Evolutionary conservation across 148 eudicot genomes (phyloP).

Genomic region (Chenopodium album): DNA sequence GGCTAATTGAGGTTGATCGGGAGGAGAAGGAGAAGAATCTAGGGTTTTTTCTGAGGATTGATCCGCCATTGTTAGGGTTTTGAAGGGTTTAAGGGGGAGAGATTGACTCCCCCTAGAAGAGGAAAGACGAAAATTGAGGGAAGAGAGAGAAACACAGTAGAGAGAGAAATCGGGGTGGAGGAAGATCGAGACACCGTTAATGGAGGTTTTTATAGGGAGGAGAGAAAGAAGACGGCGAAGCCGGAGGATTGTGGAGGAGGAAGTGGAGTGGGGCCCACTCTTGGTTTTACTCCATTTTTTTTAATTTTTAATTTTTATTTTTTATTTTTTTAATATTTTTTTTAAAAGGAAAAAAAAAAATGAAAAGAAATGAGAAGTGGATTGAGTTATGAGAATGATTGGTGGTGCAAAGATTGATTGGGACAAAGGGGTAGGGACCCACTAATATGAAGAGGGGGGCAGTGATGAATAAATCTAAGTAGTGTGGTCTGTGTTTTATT

Average conservation of each 20-base stretch:
- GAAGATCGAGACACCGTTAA: not conserved
- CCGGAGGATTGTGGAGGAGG: not conserved
- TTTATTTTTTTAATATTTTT: too few species aligned
- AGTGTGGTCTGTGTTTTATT: too few species aligned
- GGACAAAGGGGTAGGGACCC: not conserved
- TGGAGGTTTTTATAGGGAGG: slow-evolving; percentile 7
- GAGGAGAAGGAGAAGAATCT: slow-evolving; percentile 26
- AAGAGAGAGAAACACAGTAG: not conserved
- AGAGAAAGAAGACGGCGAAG: too few species aligned
- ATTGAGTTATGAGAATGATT: not conserved
- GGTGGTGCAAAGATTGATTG: not conserved
- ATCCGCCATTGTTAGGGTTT: slow-evolving; percentile 33
- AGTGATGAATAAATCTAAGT: too few species aligned
- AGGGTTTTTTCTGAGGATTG: slow-evolving; percentile 38
- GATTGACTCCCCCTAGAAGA: slow-evolving; percentile 7
- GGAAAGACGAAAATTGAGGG: not conserved
- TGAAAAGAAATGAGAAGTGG: not conserved
- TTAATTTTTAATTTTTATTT: not conserved
- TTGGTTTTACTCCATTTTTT: not conserved
- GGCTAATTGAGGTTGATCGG: slow-evolving; percentile 36
- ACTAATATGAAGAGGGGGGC: not conserved
- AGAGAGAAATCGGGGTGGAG: slow-evolving; percentile 2
- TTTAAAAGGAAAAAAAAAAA: too few species aligned
- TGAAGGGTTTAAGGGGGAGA: slow-evolving; percentile 12
- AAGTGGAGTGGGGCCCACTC: not conserved